Percentiles rank a stretch among this genome's conserved stretches.
Conservation (phyloP, 768 basidiomycete species). For the Kwoniella pini region DNA sequence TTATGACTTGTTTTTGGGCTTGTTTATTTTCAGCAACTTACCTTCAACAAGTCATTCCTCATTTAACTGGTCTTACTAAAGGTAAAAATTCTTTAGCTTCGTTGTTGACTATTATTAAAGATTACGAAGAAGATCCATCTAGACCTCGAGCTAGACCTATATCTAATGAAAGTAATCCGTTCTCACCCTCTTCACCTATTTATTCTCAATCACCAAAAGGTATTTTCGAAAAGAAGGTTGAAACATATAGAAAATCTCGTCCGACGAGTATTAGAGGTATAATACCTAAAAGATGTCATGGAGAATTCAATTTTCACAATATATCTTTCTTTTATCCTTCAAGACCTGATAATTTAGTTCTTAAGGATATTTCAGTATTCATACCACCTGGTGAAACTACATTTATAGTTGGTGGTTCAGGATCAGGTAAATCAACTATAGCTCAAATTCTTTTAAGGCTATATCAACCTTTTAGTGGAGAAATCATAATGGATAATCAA, state of each 20-base stretch:
- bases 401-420: conserved; percentile 76
- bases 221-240: not conserved
- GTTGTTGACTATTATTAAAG: conserved; percentile 65
- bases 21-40: conserved; percentile 86
- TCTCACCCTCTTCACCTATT: conserved; percentile 25
- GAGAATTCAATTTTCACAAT: conserved; percentile 67
- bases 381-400: conserved; percentile 72
- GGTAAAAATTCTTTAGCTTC: conserved; percentile 80
- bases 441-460: conserved; percentile 68
- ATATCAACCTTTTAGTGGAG: conserved; percentile 67
- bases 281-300: conserved; percentile 64
- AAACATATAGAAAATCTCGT: conserved; percentile 4
- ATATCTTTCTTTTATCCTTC: conserved; percentile 75
- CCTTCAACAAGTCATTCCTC: conserved; percentile 81
- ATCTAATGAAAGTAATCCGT: conserved; percentile 18
- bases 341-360: conserved; percentile 64
- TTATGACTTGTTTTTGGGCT: conserved; percentile 99
- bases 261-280: conserved; percentile 64
- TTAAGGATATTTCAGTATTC: conserved; percentile 66
- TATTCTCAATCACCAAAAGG: not conserved
- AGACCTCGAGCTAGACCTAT: not conserved
- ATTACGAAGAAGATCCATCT: conserved; percentile 53
- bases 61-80: conserved; percentile 72
- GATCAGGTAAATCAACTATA: conserved; percentile 75
- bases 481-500: conserved; percentile 77